phyloP scores from a whole-genome alignment of 345 rosid genomes.

The Corchorus capsularis region DNA sequence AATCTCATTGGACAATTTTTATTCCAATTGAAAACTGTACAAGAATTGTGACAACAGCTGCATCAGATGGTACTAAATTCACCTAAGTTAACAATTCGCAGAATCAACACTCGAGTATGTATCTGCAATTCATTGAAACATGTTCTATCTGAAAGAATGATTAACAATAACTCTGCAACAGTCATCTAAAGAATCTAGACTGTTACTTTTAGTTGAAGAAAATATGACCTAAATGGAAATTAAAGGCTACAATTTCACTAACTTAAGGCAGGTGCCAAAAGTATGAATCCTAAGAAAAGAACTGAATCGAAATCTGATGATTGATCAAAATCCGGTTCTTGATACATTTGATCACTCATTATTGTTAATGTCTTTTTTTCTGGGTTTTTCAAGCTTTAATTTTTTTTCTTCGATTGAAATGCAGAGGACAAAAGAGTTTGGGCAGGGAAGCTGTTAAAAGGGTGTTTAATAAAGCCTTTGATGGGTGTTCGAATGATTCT shows the following conservation, averaged over 20 bases:
- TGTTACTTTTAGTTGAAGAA: too few relatives aligned
- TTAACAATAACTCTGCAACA: background rate
- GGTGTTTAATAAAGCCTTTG: background rate
- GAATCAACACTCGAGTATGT: too few relatives aligned
- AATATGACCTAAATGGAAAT: background rate
- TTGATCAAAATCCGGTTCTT: background rate
- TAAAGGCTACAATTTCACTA: background rate
- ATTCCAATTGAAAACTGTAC: background rate
- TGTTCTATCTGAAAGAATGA: background rate
- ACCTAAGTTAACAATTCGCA: background rate
- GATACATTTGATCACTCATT: background rate
- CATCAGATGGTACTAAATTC: background rate
- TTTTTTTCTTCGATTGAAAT: background rate
- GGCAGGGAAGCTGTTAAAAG: too few relatives aligned
- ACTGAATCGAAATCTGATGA: background rate
- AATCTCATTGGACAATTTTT: background rate
- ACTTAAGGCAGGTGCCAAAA: background rate
- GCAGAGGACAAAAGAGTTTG: background rate
- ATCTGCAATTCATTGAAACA: too few relatives aligned
- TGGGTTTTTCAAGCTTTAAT: background rate
- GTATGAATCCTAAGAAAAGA: background rate
- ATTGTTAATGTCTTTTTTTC: background rate
- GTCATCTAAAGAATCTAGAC: too few relatives aligned
- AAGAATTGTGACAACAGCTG: background rate
- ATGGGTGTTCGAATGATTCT: background rate